Conservation (phyloP, 148 eudicot species). For the Vaccinium macrocarpon region DNA sequence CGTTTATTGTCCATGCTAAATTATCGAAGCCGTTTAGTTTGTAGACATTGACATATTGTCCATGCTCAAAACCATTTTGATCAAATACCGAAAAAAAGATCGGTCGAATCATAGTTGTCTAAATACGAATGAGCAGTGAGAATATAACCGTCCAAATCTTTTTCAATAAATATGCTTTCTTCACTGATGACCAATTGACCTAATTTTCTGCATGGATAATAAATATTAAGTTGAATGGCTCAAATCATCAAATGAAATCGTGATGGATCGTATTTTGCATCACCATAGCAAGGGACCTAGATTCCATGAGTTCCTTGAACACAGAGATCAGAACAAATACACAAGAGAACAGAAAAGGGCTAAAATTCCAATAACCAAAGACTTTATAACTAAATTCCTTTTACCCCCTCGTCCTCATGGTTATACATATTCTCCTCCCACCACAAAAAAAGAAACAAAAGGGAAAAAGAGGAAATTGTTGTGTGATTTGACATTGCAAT, state of each 20-base stretch:
- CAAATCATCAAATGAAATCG: background rate
- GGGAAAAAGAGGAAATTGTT: background rate
- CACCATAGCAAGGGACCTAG: background rate
- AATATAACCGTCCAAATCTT: background rate
- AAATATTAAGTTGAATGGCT: background rate
- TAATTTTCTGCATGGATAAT: background rate
- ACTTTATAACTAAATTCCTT: background rate
- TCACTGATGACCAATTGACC: background rate
- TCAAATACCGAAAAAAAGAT: too few species aligned
- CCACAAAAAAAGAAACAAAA: background rate
- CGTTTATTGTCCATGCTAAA: too few species aligned
- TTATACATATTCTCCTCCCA: conserved; percentile 15
- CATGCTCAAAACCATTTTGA: too few species aligned
- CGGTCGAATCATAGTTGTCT: too few species aligned
- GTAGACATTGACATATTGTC: too few species aligned
- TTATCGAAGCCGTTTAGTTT: too few species aligned
- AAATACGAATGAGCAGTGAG: too few species aligned
- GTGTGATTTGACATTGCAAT: background rate
- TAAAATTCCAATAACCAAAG: background rate
- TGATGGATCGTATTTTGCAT: background rate
- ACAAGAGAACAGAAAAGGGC: background rate
- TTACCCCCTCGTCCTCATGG: background rate
- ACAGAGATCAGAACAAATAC: background rate
- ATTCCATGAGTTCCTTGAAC: background rate
- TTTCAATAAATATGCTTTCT: too few species aligned